Base-by-base conservation (phyloP, 768 basidiomycete genomes). In the Boletus tylopilopsis region DNA sequence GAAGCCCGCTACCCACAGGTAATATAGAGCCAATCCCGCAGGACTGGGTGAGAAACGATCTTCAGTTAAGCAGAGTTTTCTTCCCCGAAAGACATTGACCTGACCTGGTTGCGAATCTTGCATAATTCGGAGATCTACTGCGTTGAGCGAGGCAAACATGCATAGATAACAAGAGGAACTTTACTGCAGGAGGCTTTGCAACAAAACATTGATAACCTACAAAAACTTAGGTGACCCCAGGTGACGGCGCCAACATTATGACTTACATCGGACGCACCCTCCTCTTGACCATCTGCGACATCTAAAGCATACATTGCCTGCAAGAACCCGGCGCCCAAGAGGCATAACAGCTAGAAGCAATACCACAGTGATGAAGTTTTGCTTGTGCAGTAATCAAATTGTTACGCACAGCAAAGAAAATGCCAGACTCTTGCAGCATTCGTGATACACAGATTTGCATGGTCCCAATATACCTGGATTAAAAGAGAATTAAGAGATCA, bases 391-490 rank as follows among this genome's bases (percentile, higher is more conserved):
- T 24, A 22, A 29, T 9, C n/a, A 21, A 10, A 2, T 19, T 43
- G 32, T 2, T 45, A 68, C 77, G 33, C 58, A 94, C 87, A 44
- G 87, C 87, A 68, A 94, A 93, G 72, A 94, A 94, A 41, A 96
- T 84, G 4, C 90, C 85, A 18, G 91, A 94, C 68, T 97, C 93
- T 62, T 87, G 85, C 54, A 97, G 69, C 94, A 97, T 97, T 12
- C 92, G 78, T 18, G 90, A 83, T 2, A 95, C 83, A 53, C 94
- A 94, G 24, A 97, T 92, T 64, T 95, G 92, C 84, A 96, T 84
- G 0, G 87, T 93, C 8, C 94, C 94, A 39, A 97, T 82, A 58
- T 89, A 89, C 61, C 86, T 88, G 44, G 18, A 50, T 1, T 11
- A 9, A n/a, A n/a, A 43, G 38, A 24, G 40, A 25, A 41, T 43